Base-by-base conservation (phyloP, 371 early-diverging fungal genomes). In the Syncephalastrum racemosum region DNA sequence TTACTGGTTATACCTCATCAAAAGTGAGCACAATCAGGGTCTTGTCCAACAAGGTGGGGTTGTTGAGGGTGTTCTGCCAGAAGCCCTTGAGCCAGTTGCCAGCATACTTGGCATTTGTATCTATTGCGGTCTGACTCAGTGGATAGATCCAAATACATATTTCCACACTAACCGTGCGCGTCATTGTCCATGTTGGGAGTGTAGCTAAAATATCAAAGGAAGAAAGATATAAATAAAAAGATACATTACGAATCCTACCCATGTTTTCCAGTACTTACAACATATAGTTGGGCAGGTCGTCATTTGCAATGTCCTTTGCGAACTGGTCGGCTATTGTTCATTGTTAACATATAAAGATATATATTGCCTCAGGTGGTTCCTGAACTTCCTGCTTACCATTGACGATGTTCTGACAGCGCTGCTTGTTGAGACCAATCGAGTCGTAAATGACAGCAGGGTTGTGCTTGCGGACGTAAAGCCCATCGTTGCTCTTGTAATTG, bases 361-460 rank as follows among this genome's bases (percentile, higher is more conserved):
- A 31, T 31, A 31, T 31, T 5, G 36, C 36, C 2, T 12, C 5
- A 2, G 10, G 46, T 70, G 51, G 42, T 50, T 54, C 46, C 68
- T 68, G 25, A 58, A 50, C 2, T 2, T 31, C 0, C 6, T 31
- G 10, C 1, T 31, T 31, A 31, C 36, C 36, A 2, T 31, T 31
- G 19, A 79, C 80, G 48, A 83, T 76, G 24, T 74, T 78, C 23
- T 67, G 57, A 43, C 67, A 55, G 16, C 78, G 72, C 14, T 72
- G 53, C 2, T 57, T 25, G 54, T 72, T 70, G 46, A 48, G 60
- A 25, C 68, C 67, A 49, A 79, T 72, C 24, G 65, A 73, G 46
- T 68, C 73, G 58, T 75, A 78, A 23, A 73, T 71, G 25, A 83
- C 76, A 43, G 84, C 79, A 13, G 83, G 84, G 68, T 81, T 82